These are phyloP conservation scores for Tylopilus plumbeoviolaceoides DNA, from an alignment of 768 basidiomycete genomes.

Conservation along the genomic window DNA sequence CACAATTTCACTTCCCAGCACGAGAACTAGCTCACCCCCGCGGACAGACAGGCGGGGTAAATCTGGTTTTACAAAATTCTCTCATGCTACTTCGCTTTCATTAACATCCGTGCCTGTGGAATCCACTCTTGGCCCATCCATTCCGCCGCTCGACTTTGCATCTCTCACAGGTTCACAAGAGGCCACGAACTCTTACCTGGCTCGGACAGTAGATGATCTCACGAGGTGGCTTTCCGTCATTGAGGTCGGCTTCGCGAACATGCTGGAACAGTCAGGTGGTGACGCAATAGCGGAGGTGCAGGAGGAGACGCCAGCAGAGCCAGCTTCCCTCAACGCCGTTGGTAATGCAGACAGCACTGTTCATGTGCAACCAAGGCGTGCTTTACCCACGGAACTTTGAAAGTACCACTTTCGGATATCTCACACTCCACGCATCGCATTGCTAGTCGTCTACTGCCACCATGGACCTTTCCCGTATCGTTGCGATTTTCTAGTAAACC, in stretches of 20 bases:
- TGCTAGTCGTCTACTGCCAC: constrained; percentile 19
- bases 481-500: constrained; percentile 13
- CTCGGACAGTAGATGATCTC: constrained; percentile 69
- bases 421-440: constrained; percentile 7
- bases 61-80: constrained; percentile 23
- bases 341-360: constrained; percentile 5
- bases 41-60: constrained; percentile 20
- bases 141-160: constrained; percentile 69
- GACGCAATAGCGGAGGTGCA: constrained; percentile 66
- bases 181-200: constrained; percentile 65
- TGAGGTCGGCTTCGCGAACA: constrained; percentile 62
- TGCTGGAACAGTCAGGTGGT: constrained; percentile 52
- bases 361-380: constrained; percentile 9
- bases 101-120: constrained; percentile 31
- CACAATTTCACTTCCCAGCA: constrained; percentile 38
- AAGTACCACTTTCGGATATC: neutral
- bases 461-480: constrained; percentile 7
- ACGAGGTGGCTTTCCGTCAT: constrained; percentile 72
- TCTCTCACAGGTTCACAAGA: constrained; percentile 50
- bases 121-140: constrained; percentile 38
- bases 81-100: constrained; percentile 31
- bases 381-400: constrained; percentile 19
- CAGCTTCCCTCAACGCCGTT: constrained; percentile 8
- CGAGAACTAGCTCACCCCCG: constrained; percentile 30
- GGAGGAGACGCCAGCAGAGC: constrained; percentile 37